phyloP scores from a whole-genome alignment of 345 rosid genomes.

The Rhizophora apiculata region DNA sequence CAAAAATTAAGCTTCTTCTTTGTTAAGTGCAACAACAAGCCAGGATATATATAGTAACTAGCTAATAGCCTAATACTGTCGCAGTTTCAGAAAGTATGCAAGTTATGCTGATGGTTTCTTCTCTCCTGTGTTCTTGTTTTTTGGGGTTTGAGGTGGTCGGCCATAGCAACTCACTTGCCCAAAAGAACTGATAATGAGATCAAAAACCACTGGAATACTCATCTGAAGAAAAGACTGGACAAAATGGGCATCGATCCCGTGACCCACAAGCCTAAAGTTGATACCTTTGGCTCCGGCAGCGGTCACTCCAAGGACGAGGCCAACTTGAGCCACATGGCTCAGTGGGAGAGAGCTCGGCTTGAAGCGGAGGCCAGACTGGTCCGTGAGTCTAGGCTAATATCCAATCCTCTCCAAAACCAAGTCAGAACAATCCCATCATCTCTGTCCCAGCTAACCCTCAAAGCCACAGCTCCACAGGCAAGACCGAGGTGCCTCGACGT shows the following conservation, averaged over 20 bases:
- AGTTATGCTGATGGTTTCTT: too few relatives aligned
- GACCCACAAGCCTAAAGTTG: constrained; percentile 15
- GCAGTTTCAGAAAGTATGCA: too few relatives aligned
- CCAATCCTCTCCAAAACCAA: constrained; percentile 12
- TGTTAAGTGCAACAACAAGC: too few relatives aligned
- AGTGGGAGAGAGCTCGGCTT: constrained; percentile 38
- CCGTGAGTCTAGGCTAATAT: neutral
- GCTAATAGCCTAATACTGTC: too few relatives aligned
- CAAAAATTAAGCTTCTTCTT: too few relatives aligned
- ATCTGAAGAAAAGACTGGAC: constrained; percentile 15
- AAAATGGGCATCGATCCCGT: constrained; percentile 13
- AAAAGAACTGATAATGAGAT: constrained; percentile 17
- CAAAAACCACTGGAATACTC: constrained; percentile 17
- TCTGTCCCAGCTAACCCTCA: neutral
- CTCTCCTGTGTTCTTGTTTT: too few relatives aligned
- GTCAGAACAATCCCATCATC: neutral
- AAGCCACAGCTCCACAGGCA: neutral
- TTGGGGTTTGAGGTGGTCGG: constrained; percentile 3
- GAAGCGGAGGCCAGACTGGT: constrained; percentile 34
- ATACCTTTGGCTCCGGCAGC: neutral
- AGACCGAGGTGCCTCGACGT: constrained; percentile 49
- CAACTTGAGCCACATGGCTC: constrained; percentile 35
- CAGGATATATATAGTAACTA: too few relatives aligned
- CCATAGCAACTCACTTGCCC: constrained; percentile 12
- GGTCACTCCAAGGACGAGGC: neutral